Base-by-base conservation (phyloP, 306 rosid genomes). In the Lathyrus sativus region DNA sequence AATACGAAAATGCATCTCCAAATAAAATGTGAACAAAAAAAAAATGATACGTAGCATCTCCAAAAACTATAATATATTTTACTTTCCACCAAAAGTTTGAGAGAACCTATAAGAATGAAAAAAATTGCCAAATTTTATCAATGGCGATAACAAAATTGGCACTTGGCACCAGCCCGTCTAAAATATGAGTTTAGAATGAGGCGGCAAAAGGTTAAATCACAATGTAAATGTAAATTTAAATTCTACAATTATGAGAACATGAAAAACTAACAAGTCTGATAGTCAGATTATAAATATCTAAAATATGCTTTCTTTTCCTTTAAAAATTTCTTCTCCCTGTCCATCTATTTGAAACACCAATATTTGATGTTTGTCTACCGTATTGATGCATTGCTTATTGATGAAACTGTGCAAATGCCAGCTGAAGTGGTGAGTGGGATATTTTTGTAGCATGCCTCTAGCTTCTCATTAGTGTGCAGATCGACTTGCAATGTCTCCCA, bases 401-500 rank as follows among this genome's bases (percentile, higher is more conserved):
- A 85, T 5, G 86, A 60, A 43, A 88, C 98, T 29, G 83, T 86
- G 89, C 98, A 93, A 76, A 88, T 56, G 62, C 98, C 98, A 5
- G 86, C 87, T 1, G 97, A 85, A 28, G 98, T 90, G 46, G 91
- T 88, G 17, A 93, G 80, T 4, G 97, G 95, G 58, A 85, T 68
- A 66, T 89, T 77, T 71, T 85, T 90, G 81, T 73, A 88, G 75
- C 95, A 93, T 3, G 98, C 98, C 48, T 85, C 88, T 6, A 80
- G 70, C 9, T 86, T 87, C 43, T 67, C 49, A 55, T 85, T 86
- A 0, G 69, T 65, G 41, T 57, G 85, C 58, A 93, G 81, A 80
- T 90, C 91, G 0, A 90, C 98, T 72, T 93, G 97, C 85, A 93
- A 72, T 7, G 97, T 86, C 58, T 93, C 98, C 93, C 93, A 93